Conservation (phyloP, 106 monocot genomes). For the Gastrodia elata region DNA sequence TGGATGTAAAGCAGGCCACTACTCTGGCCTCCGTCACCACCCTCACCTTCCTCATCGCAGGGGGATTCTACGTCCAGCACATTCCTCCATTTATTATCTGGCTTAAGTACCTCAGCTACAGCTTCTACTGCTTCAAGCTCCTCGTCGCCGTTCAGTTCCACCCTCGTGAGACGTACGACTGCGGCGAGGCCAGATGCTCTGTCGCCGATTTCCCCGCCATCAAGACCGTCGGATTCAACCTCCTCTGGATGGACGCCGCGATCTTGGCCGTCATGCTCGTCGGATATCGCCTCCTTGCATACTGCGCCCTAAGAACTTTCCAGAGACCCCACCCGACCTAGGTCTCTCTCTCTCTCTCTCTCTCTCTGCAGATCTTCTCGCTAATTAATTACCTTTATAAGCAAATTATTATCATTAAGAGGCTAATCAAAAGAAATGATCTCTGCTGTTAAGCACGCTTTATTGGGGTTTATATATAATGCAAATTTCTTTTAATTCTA, state of each 20-base stretch:
- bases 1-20: slow-evolving; percentile 64
- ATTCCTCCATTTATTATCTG: slow-evolving; percentile 57
- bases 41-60: slow-evolving; percentile 53
- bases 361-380: no score
- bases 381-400: no score
- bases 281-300: slow-evolving; percentile 49
- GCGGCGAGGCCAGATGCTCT: slow-evolving; percentile 32
- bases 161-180: slow-evolving; percentile 38
- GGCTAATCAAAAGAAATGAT: no score
- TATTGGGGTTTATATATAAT: no score
- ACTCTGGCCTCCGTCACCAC: slow-evolving; percentile 69
- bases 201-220: slow-evolving; percentile 45
- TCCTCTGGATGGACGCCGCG: slow-evolving; percentile 48
- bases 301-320: slow-evolving; percentile 11
- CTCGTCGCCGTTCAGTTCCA: slow-evolving; percentile 37
- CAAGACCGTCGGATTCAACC: slow-evolving; percentile 33
- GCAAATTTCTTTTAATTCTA: no score
- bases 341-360: no score
- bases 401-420: no score
- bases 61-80: slow-evolving; percentile 61
- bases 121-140: slow-evolving; percentile 66
- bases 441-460: no score
- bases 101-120: slow-evolving; percentile 72
- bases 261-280: slow-evolving; percentile 66
- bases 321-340: background rate